Base-by-base conservation (phyloP, 2,329 filamentous ascomycete species). In the Daldinia sp. region DNA sequence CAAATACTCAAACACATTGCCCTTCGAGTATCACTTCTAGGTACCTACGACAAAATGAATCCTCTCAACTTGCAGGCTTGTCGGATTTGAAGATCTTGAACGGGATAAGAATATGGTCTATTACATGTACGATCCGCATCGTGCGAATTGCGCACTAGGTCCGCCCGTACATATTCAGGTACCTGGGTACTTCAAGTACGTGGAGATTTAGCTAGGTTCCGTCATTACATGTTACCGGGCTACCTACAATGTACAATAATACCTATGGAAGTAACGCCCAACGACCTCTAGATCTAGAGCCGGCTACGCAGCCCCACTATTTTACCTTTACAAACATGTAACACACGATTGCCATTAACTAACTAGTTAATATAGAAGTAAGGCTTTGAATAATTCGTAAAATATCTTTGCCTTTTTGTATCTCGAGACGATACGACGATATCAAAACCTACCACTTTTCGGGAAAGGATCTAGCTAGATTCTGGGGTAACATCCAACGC, bases 401-500 rank as follows among this genome's bases (percentile, higher is more conserved):
- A 47, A 27, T 13, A 13, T 23, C 29, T 11, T 3, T 41, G 3
- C 17, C 37, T 3, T 23, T 1, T 41, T 15, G 9, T 29, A n/a
- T 13, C 19, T 15, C 2, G 23, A 29, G 41, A 29, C 23, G 41
- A 13, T 23, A 29, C 13, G 29, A 9, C n/a, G 9, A 29, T 23
- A 17, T 7, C 13, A 10, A 25, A 32, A 32, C 11, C 29, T 32
- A n/a, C n/a, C 29, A 32, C 29, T 11, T 32, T 7, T 32, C 29
- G 23, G 19, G 19, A 19, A 41, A 21, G 9, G 5, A 41, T 7
- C 15, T 15, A 13, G 8, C 17, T 5, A 37, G n/a, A 37, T 19
- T 47, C 41, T 29, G 41, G 41, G 41, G 41, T 47, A 47, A 41
- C 32, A 35, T n/a, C n/a, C n/a, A n/a, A n/a, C n/a, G n/a, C n/a